phyloP scores from a whole-genome alignment of 768 basidiomycete genomes.

The Hypholoma fasciculare region DNA sequence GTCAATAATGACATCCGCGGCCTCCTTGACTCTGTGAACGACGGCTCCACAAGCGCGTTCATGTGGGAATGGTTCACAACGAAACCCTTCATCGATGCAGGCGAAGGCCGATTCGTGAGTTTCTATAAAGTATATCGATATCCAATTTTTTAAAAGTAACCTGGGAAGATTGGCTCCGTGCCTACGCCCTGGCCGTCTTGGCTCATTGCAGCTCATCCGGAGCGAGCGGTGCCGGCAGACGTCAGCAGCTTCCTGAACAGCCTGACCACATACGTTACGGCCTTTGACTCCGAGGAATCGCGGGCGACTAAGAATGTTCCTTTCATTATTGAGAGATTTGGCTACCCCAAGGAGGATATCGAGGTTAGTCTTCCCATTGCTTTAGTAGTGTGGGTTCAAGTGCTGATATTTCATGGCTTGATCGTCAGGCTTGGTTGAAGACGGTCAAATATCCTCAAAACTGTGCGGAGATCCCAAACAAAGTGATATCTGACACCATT shows the following conservation, averaged over 20 bases:
- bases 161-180: constrained; percentile 70
- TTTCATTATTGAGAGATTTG: constrained; percentile 78
- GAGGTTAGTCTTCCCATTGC: constrained; percentile 38
- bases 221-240: constrained; percentile 50
- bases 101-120: constrained; percentile 82
- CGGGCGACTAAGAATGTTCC: constrained; percentile 62
- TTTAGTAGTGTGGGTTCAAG: not conserved
- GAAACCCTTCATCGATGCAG: constrained; percentile 73
- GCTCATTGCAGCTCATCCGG: constrained; percentile 85
- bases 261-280: constrained; percentile 64
- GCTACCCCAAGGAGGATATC: constrained; percentile 82
- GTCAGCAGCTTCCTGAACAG: constrained; percentile 60
- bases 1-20: constrained; percentile 83
- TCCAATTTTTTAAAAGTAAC: no score
- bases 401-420: no score
- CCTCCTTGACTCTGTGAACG: constrained; percentile 84
- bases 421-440: constrained; percentile 70
- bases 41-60: constrained; percentile 85
- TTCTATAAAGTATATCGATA: not conserved
- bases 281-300: constrained; percentile 61
- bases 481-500: constrained; percentile 70
- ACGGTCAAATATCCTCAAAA: constrained; percentile 75
- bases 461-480: constrained; percentile 61
- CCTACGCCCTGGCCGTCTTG: constrained; percentile 98
- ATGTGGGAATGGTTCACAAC: constrained; percentile 95